A percentile compares a stretch with the other conserved stretches of the same genome.
These are phyloP conservation scores for Monosporascus sp. DNA, from an alignment of 2,329 filamentous ascomycete genomes.

Conservation along the genomic window DNA sequence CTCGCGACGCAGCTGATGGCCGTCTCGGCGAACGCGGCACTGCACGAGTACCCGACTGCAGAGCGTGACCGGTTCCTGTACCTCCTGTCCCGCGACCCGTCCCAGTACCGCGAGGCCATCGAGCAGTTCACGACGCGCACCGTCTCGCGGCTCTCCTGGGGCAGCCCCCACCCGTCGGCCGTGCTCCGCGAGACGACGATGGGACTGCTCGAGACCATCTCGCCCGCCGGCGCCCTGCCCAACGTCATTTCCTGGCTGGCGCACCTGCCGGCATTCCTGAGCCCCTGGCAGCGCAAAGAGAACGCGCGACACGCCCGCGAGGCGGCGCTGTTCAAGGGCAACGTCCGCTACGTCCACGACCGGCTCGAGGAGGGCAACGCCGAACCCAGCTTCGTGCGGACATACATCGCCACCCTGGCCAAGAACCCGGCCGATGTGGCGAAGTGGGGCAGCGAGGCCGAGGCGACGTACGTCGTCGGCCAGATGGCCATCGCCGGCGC, in stretches of 20 bases:
- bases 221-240: slow-evolving; percentile 37
- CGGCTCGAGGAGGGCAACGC: slow-evolving; percentile 26
- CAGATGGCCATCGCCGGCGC: slow-evolving; percentile 44
- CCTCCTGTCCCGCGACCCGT: slow-evolving; percentile 32
- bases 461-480: slow-evolving; percentile 39
- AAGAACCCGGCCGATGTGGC: slow-evolving; percentile 13
- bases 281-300: slow-evolving; percentile 42
- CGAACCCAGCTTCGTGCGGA: slow-evolving; percentile 35
- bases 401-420: slow-evolving; percentile 30
- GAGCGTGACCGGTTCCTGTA: slow-evolving; percentile 42
- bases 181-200: slow-evolving; percentile 39
- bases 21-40: slow-evolving; percentile 26
- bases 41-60: slow-evolving; percentile 36
- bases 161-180: slow-evolving; percentile 33
- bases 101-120: slow-evolving; percentile 39
- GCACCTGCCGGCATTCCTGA: slow-evolving; percentile 32
- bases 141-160: slow-evolving; percentile 40
- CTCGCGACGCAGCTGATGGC: slow-evolving; percentile 39
- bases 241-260: slow-evolving; percentile 34
- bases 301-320: slow-evolving; percentile 33
- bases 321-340: slow-evolving; percentile 30
- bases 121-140: slow-evolving; percentile 43
- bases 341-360: slow-evolving; percentile 31
- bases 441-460: slow-evolving; percentile 26
- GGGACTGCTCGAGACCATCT: slow-evolving; percentile 40